Evolutionary conservation across 1,284 basidiomycete genomes (phyloP), one percentile per base, ranked within the genome.

Genomic region (Flammula alnicola): DNA sequence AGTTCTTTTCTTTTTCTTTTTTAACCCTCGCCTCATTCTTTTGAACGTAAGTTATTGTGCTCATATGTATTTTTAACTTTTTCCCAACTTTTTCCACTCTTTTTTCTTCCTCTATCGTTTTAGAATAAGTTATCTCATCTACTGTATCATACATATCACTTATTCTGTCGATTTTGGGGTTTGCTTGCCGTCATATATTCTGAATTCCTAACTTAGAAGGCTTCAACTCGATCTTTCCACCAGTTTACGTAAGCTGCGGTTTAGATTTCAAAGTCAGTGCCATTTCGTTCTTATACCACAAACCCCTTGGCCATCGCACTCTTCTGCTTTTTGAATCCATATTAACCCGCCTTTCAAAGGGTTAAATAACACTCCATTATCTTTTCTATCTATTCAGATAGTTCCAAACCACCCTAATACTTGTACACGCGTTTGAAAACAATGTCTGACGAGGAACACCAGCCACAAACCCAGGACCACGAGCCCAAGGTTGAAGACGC

Each of bases 401-500:
- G 36, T 22, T 17, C 29, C 32, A 6, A 17, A 12, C 25, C 31
- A 40, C 37, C 35, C 16, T 38, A 25, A 25, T 25, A 36, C 37
- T 14, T 27, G 30, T 22, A 43, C 40, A 38, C 39, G 57, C 47
- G 25, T 48, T 37, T 47, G 36, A 26, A 32, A 38, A 64, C 44
- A 55, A 89, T 90, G 88, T 85, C 87, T 61, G 87, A 90, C 62
- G 72, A 74, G 51, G 81, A 82, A 50, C 72, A 76, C 9, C 76
- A 77, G n/a, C n/a, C n/a, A 30, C 59, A 64, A 44, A 51, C 50
- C 43, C 59, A 62, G 51, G 71, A 75, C 41, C 65, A 74, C 3
- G 77, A 78, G n/a, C 70, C 79, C 49, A 85, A 87, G 70, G 66
- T 79, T 33, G 84, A 86, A 68, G 87, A 85, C 55, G 69, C 75